phyloP scores from a whole-genome alignment of 805 yeast genomes.

The Teunomyces panamensis region DNA sequence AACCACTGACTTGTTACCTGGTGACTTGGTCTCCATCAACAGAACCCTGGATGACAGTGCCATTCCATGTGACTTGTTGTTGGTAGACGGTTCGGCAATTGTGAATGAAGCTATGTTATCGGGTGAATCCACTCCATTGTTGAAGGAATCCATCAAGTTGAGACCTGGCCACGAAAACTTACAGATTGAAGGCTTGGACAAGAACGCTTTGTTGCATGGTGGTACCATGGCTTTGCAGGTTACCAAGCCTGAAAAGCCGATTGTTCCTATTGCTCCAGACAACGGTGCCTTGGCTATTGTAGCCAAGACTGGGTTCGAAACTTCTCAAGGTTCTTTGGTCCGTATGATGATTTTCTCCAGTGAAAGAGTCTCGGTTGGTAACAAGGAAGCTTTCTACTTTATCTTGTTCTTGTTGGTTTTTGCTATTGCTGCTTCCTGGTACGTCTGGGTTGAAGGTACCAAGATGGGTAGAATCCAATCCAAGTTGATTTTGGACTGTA shows the following conservation, averaged over 20 bases:
- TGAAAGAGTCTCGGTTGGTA: constrained; percentile 95
- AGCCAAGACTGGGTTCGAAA: constrained; percentile 94
- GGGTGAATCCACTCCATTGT: constrained; percentile 95
- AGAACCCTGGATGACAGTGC: constrained; percentile 92
- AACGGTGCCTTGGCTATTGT: constrained; percentile 89
- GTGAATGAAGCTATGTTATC: constrained; percentile 98
- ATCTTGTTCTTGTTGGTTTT: constrained; percentile 85
- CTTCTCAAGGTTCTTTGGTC: constrained; percentile 95
- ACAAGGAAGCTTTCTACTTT: constrained; percentile 89
- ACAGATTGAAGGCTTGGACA: constrained; percentile 80
- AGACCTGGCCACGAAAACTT: constrained; percentile 71
- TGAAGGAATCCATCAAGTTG: constrained; percentile 84
- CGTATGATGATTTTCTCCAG: constrained; percentile 97
- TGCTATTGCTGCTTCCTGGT: constrained; percentile 95
- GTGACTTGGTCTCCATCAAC: constrained; percentile 82
- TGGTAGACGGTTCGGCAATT: constrained; percentile 87
- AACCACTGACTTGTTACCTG: constrained; percentile 81
- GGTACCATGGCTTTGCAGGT: constrained; percentile 96
- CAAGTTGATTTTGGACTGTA: constrained; percentile 91
- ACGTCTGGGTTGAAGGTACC: constrained; percentile 97
- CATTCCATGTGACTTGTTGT: constrained; percentile 86
- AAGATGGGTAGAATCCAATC: constrained; percentile 93
- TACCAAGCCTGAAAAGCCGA: constrained; percentile 56
- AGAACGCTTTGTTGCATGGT: constrained; percentile 85
- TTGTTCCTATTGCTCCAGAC: constrained; percentile 74